Percentiles rank a stretch among this genome's conserved stretches.
Conservation (phyloP, 2,329 filamentous ascomycete species). For the Truncatella angustata region DNA sequence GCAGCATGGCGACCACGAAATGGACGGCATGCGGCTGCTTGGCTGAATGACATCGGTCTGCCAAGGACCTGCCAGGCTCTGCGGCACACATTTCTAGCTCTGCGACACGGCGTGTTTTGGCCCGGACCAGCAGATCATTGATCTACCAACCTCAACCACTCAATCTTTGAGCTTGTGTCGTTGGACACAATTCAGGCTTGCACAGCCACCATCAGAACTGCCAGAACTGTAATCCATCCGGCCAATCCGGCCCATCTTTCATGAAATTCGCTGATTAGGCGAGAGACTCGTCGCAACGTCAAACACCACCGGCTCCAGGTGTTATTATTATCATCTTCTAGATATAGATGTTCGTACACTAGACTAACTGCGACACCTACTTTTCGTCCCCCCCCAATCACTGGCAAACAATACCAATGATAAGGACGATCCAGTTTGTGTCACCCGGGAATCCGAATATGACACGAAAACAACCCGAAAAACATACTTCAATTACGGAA, state of each 20-base stretch:
- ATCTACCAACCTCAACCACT: slow-evolving; percentile 4
- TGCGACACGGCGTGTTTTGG: slow-evolving; percentile 20
- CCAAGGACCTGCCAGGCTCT: not conserved
- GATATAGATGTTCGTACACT: too few relatives aligned
- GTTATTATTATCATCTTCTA: not conserved
- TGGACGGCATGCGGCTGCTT: not conserved
- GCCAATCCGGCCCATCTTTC: slow-evolving; percentile 12
- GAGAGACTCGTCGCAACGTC: not conserved
- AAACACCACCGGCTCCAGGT: slow-evolving; percentile 5
- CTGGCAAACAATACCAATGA: too few relatives aligned
- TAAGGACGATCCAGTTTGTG: not conserved
- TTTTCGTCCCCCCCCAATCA: too few relatives aligned
- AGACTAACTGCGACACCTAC: too few relatives aligned
- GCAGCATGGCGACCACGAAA: not conserved
- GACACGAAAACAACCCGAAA: not conserved
- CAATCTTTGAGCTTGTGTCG: slow-evolving; percentile 2
- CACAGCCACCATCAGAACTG: slow-evolving; percentile 7
- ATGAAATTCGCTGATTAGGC: slow-evolving; percentile 3
- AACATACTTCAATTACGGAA: not conserved
- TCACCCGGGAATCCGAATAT: not conserved
- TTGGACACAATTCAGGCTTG: slow-evolving; percentile 2
- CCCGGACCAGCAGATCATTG: slow-evolving; percentile 10
- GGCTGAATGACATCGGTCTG: slow-evolving; percentile 7
- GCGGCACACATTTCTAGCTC: slow-evolving; percentile 4
- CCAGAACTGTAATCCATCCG: slow-evolving; percentile 10